Conservation (phyloP, 345 rosid species). For the Cardamine resedifolia region DNA sequence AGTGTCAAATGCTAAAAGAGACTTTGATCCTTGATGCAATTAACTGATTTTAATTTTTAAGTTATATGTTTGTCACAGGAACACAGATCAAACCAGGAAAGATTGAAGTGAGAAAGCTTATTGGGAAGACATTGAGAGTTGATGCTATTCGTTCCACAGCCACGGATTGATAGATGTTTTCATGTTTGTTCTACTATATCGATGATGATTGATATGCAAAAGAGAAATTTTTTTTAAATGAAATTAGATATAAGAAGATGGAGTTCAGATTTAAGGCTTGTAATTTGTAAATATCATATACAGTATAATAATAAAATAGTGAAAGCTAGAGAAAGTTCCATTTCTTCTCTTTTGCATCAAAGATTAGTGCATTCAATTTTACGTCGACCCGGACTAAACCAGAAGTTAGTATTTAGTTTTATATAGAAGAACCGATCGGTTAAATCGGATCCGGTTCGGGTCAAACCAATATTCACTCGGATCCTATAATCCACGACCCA, state of each 20-base stretch:
- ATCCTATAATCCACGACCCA: background rate
- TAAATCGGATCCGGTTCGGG: constrained; percentile 14
- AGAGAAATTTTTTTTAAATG: background rate
- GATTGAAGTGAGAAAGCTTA: background rate
- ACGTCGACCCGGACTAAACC: no score
- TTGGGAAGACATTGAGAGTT: constrained; percentile 1
- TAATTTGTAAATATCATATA: constrained; percentile 31
- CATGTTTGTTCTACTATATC: constrained; percentile 24
- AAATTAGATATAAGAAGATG: constrained; percentile 10
- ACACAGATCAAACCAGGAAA: constrained; percentile 34
- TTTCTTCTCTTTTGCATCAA: background rate
- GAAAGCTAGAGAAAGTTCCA: background rate
- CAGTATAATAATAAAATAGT: constrained; percentile 9
- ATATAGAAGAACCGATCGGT: background rate
- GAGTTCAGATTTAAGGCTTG: constrained; percentile 2
- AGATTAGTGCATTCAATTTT: no score
- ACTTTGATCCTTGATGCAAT: background rate
- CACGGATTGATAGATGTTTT: constrained; percentile 17
- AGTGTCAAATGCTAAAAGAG: constrained; percentile 28
- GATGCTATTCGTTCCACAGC: constrained; percentile 11
- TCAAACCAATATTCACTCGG: background rate
- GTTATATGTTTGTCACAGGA: background rate
- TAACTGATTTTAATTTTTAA: background rate
- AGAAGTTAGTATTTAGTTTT: no score
- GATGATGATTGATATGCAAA: constrained; percentile 6